A percentile compares a stretch with the other conserved stretches of the same genome.
phyloP scores from a whole-genome alignment of 2,329 filamentous ascomycete genomes.

The Sporothrix inflata region DNA sequence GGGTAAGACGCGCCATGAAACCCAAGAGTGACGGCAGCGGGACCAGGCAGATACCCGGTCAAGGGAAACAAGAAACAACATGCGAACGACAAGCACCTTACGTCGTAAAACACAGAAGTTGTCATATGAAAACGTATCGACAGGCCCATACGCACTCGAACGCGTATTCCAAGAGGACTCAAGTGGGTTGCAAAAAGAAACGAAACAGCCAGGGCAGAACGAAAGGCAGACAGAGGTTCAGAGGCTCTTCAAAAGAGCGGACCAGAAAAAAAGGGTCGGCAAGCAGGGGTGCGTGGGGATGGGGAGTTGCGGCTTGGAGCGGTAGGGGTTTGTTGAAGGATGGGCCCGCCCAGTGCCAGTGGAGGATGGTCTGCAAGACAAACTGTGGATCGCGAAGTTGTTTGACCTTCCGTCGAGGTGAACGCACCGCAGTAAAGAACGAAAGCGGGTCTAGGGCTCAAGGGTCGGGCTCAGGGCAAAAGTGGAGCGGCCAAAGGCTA shows the following conservation, averaged over 20 bases:
- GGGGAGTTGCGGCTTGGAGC: neutral
- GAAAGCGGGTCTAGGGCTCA: neutral
- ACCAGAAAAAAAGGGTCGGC: neutral
- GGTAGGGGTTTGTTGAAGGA: neutral
- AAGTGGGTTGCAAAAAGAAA: neutral
- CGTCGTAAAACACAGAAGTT: neutral
- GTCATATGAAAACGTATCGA: neutral
- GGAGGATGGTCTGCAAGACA: neutral
- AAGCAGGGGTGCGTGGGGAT: neutral
- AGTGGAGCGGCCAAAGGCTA: neutral
- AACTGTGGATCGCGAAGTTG: neutral
- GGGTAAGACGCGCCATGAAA: slow-evolving; percentile 12
- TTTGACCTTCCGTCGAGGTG: too few species aligned
- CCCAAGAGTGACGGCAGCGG: slow-evolving; percentile 4
- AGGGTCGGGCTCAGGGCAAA: neutral
- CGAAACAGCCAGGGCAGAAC: slow-evolving; percentile 9
- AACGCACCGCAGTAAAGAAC: neutral
- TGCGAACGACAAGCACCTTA: neutral
- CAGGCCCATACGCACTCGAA: neutral
- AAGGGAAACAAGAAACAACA: neutral
- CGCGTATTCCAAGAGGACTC: neutral
- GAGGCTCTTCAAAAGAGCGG: neutral
- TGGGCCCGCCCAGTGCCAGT: slow-evolving; percentile 5
- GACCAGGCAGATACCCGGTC: slow-evolving; percentile 5
- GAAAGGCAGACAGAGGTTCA: slow-evolving; percentile 6